These are phyloP conservation scores for Aspergillus ustus DNA, from an alignment of 2,329 filamentous ascomycete genomes.

Conservation along the genomic window DNA sequence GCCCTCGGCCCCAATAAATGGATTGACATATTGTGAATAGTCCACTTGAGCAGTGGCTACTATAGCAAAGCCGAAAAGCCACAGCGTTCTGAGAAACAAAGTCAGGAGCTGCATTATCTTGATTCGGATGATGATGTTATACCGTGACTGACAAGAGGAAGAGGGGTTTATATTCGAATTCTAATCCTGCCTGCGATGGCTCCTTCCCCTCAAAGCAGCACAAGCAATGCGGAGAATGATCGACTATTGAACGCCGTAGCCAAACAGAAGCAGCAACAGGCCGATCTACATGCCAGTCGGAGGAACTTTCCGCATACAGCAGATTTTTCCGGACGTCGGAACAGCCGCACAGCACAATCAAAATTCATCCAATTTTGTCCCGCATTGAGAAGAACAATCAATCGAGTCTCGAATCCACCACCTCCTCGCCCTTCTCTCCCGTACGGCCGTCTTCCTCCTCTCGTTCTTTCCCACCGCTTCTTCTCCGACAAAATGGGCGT, in stretches of 20 bases:
- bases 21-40: conserved; percentile 48
- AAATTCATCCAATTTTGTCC: conserved; percentile 31
- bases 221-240: conserved; percentile 10
- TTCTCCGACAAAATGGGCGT: conserved; percentile 33
- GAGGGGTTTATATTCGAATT: not conserved
- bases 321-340: conserved; percentile 12
- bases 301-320: conserved; percentile 21
- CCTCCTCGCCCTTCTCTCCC: not conserved
- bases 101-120: conserved; percentile 12
- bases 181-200: not conserved
- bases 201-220: conserved; percentile 9
- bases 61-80: conserved; percentile 3
- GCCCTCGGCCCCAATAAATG: conserved; percentile 54
- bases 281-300: conserved; percentile 17
- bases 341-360: conserved; percentile 31
- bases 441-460: not conserved
- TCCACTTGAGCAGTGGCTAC: conserved; percentile 23
- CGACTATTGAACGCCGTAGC: not conserved
- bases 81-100: not conserved
- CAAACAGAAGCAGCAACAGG: conserved; percentile 2
- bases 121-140: not conserved
- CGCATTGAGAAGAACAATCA: conserved; percentile 16
- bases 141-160: not conserved
- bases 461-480: not conserved
- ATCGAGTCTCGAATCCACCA: conserved; percentile 13